Conservation (phyloP, 345 rosid species). For the Eucalyptus marginata region DNA sequence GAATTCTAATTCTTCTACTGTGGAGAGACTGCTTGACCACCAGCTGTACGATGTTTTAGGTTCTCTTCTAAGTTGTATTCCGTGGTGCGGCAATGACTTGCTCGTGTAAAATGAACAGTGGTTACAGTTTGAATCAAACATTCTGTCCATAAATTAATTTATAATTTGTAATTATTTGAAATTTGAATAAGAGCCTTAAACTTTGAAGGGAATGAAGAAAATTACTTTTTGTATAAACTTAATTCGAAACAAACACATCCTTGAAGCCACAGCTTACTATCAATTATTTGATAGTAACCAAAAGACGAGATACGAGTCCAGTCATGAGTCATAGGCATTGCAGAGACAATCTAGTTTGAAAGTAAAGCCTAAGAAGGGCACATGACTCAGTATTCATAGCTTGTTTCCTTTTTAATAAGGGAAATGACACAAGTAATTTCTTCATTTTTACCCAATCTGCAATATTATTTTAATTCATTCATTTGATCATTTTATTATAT, state of each 20-base stretch:
- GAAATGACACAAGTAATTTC: neutral
- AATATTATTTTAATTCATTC: too few species aligned
- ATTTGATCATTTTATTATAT: too few species aligned
- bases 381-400: neutral
- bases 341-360: neutral
- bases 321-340: neutral
- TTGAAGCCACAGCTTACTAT: neutral
- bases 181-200: neutral
- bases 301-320: neutral
- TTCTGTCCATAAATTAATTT: neutral
- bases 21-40: neutral
- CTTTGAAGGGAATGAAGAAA: neutral
- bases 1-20: neutral
- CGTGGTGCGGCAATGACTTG: neutral
- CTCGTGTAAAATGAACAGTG: neutral
- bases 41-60: neutral
- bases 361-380: neutral
- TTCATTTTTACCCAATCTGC: too few species aligned
- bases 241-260: too few species aligned
- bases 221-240: neutral
- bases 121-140: neutral
- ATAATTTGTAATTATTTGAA: neutral
- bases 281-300: neutral
- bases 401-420: too few species aligned
- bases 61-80: neutral